phyloP scores from a whole-genome alignment of 768 basidiomycete genomes.

The Saitozyma sp. region DNA sequence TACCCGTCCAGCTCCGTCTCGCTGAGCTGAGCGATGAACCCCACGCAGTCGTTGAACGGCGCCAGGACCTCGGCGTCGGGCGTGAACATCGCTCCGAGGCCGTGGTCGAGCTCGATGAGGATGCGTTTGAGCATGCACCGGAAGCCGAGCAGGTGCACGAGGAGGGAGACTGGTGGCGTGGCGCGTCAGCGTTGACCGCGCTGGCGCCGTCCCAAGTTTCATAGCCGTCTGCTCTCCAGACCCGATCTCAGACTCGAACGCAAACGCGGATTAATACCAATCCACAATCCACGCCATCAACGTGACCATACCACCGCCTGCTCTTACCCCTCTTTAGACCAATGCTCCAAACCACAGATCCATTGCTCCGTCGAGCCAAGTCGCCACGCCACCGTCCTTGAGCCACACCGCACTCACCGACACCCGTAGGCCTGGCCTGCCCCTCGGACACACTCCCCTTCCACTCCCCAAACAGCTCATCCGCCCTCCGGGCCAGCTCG shows the following conservation, averaged over 20 bases:
- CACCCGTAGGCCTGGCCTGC: constrained; percentile 14
- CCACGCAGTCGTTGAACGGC: constrained; percentile 21
- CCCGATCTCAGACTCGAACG: background rate
- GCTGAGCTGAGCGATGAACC: constrained; percentile 13
- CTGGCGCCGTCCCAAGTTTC: no score
- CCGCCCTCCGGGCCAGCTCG: background rate
- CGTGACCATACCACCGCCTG: no score
- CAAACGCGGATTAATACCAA: no score
- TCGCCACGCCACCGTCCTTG: background rate
- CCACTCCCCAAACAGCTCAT: constrained; percentile 18
- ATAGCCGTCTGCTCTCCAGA: background rate
- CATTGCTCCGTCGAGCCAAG: no score
- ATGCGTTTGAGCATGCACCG: constrained; percentile 29
- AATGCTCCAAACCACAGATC: no score
- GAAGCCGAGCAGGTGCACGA: constrained; percentile 22
- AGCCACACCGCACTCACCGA: constrained; percentile 14
- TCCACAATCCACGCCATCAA: no score
- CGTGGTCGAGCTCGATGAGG: constrained; percentile 26
- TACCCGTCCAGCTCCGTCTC: constrained; percentile 24
- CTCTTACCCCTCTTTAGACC: no score
- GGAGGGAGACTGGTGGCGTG: constrained; percentile 17
- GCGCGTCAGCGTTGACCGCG: no score
- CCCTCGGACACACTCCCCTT: background rate
- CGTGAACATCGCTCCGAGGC: constrained; percentile 19
- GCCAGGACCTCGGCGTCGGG: constrained; percentile 5